These are phyloP conservation scores for Piedraia hortae DNA, from an alignment of 2,329 filamentous ascomycete species.

Conservation along the genomic window DNA sequence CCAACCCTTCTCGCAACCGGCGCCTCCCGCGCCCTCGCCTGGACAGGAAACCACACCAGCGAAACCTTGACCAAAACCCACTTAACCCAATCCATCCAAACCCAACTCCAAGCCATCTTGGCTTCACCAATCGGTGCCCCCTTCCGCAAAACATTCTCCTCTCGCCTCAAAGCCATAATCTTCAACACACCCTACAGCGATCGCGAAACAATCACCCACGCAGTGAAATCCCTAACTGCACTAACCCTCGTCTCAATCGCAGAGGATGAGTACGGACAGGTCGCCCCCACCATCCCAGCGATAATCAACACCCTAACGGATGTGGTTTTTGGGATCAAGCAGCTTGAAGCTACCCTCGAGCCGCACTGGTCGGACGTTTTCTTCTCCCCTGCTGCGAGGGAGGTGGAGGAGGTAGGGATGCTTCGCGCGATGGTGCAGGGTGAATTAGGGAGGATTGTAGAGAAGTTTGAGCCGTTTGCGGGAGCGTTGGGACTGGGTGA, in stretches of 20 bases:
- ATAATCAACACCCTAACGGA: slow-evolving; percentile 47
- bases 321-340: slow-evolving; percentile 41
- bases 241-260: slow-evolving; percentile 45
- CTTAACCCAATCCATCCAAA: slow-evolving; percentile 14
- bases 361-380: slow-evolving; percentile 58
- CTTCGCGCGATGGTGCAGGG: too few relatives aligned
- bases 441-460: slow-evolving; percentile 13
- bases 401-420: slow-evolving; percentile 8
- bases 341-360: slow-evolving; percentile 23
- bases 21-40: slow-evolving; percentile 9
- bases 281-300: slow-evolving; percentile 50
- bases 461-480: too few relatives aligned
- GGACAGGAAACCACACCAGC: slow-evolving; percentile 19
- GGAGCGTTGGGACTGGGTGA: too few relatives aligned
- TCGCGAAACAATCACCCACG: slow-evolving; percentile 39
- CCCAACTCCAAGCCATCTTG: slow-evolving; percentile 12
- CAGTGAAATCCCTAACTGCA: slow-evolving; percentile 31
- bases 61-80: slow-evolving; percentile 16
- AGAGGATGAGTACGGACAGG: slow-evolving; percentile 65
- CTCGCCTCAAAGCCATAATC: slow-evolving; percentile 36
- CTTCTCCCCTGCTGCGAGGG: slow-evolving; percentile 14
- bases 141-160: slow-evolving; percentile 42
- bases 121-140: slow-evolving; percentile 31
- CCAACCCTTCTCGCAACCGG: slow-evolving; percentile 11
- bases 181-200: slow-evolving; percentile 49